Base-by-base conservation (phyloP, 495 filamentous ascomycete genomes). In the Daldinia concentrica region DNA sequence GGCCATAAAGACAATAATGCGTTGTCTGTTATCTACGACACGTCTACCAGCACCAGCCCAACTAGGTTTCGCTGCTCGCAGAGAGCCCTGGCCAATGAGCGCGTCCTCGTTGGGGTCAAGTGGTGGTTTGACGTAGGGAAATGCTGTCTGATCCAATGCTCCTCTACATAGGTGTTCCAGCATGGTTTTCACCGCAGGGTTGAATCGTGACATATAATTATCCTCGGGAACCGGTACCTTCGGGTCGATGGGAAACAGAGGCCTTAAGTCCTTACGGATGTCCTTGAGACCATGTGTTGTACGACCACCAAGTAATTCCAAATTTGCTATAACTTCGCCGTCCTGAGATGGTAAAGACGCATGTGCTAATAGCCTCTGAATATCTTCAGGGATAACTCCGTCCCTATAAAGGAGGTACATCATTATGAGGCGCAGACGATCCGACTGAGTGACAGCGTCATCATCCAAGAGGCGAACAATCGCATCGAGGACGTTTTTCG, bases 1-100 rank as follows among this genome's bases (percentile, higher is more conserved):
- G 19, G 95, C 95, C 89, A 98, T 91, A 78, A 98, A 98, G 52
- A 98, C 90, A 65, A 99, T 91, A 51, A 98, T 88, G 45, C 95
- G 90, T 79, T 99, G 95, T 51, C 90, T 88, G 58, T 92, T 93
- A 73, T 97, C 94, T 19, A 90, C 87, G 9, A 88, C 87, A 15
- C 90, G 86, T 27, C 89, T 84, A 59, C 92, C 88, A 12, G 92
- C 90, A 56, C 91, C 91, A 7, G 95, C 95, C 95, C 95, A 99
- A 9, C 94, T 95, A 6, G 95, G 95, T 72, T 97, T 97, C 22
- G 86, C 87, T 29, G 93, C 92, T 68, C 92, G 93, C 39, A 99
- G 83, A 4, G 95, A 98, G 30, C 90, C 89, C 12, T 93, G 88
- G 9, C 89, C 76, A 51, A 81, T 84, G 36, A 85, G 79, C 43